Conservation (phyloP, 371 early-diverging fungal genomes). For the Lichtheimia ramosa region DNA sequence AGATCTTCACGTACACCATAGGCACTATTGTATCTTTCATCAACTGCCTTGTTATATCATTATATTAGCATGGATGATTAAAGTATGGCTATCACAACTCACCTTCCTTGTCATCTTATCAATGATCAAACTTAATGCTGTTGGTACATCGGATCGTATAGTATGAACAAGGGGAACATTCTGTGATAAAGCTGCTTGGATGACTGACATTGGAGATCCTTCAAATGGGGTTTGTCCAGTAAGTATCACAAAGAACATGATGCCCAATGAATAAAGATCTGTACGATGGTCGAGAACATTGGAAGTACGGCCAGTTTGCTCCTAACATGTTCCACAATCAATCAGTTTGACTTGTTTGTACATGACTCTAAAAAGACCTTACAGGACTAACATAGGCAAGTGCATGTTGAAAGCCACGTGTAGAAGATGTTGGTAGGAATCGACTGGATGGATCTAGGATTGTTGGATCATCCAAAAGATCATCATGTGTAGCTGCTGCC, state of each 20-base stretch:
- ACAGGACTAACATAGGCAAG: conserved; percentile 40
- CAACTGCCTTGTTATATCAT: conserved; percentile 41
- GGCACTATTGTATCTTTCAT: conserved; percentile 56
- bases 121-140: conserved; percentile 51
- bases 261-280: conserved; percentile 57
- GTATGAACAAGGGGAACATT: conserved; percentile 49
- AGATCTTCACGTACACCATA: conserved; percentile 58
- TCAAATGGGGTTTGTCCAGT: conserved; percentile 49
- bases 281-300: conserved; percentile 57
- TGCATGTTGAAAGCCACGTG: conserved; percentile 32
- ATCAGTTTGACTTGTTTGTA: not conserved
- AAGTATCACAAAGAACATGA: conserved; percentile 51
- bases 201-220: conserved; percentile 51
- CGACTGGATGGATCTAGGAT: conserved; percentile 2
- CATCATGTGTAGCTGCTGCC: conserved; percentile 13
- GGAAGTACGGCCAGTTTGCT: conserved; percentile 61
- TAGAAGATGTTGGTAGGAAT: not conserved
- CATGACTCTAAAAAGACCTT: conserved; percentile 3
- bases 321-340: conserved; percentile 13
- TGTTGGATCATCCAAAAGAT: conserved; percentile 6
- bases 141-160: conserved; percentile 52
- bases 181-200: conserved; percentile 50
- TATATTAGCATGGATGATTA: not conserved
- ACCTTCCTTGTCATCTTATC: conserved; percentile 61
- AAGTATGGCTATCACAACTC: not conserved